Percentiles rank a stretch among this genome's conserved stretches.
Conservation (phyloP, 768 basidiomycete genomes). For the Kwoniella mangroviensis region DNA sequence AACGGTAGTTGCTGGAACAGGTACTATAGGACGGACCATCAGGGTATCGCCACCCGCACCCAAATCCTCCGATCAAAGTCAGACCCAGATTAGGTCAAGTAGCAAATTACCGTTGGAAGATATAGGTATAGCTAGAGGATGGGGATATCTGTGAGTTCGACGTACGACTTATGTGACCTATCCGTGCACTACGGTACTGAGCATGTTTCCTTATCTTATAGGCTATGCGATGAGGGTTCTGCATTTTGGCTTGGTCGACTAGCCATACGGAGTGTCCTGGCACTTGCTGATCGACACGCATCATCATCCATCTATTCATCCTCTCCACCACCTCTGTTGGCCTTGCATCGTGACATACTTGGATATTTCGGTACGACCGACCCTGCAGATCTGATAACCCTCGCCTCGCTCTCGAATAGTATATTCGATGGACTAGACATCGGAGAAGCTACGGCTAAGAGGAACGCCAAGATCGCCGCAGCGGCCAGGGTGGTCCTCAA, state of each 20-base stretch:
- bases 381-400: constrained; percentile 44
- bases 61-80: not conserved
- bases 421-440: constrained; percentile 16
- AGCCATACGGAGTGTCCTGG: constrained; percentile 44
- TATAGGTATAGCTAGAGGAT: constrained; percentile 44
- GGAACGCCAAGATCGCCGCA: constrained; percentile 52
- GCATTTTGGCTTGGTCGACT: constrained; percentile 51
- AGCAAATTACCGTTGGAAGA: constrained; percentile 35
- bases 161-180: not conserved
- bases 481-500: constrained; percentile 45
- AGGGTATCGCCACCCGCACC: constrained; percentile 17
- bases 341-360: constrained; percentile 44
- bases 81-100: not conserved
- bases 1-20: constrained; percentile 54
- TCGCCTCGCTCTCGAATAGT: constrained; percentile 32
- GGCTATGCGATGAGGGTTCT: constrained; percentile 56
- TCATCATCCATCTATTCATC: constrained; percentile 30
- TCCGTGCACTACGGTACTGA: not conserved
- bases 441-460: constrained; percentile 36
- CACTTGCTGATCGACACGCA: constrained; percentile 33
- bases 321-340: constrained; percentile 22
- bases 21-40: constrained; percentile 48
- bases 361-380: constrained; percentile 39
- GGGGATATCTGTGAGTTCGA: constrained; percentile 52
- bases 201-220: constrained; percentile 12